A percentile compares a stretch with the other conserved stretches of the same genome.
phyloP scores from a whole-genome alignment of 306 rosid genomes.

The Astragalus membranaceus region DNA sequence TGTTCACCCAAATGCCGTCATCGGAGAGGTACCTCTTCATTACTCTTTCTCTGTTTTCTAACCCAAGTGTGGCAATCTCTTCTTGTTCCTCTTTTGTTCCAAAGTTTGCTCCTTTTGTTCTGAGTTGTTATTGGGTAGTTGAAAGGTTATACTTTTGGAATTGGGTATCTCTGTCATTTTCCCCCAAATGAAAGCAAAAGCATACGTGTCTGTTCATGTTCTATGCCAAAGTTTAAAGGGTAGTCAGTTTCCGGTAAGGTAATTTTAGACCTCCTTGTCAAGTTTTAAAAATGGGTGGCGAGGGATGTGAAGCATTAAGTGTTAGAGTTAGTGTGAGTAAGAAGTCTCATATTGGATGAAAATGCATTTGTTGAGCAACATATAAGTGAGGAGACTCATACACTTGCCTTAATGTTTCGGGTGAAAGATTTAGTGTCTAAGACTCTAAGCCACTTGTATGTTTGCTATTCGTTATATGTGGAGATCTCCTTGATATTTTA shows the following conservation, averaged over 20 bases:
- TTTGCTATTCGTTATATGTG: too few relatives aligned
- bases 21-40: constrained; percentile 51
- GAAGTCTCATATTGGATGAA: too few relatives aligned
- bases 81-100: background rate
- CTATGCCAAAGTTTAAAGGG: background rate
- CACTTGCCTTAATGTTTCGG: too few relatives aligned
- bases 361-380: too few relatives aligned
- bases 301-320: background rate
- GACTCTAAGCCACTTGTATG: too few relatives aligned
- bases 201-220: background rate
- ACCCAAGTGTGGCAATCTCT: background rate
- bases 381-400: too few relatives aligned
- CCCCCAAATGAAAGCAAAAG: background rate
- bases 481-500: too few relatives aligned
- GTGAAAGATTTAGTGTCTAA: too few relatives aligned
- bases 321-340: too few relatives aligned
- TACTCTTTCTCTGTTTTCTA: background rate
- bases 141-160: background rate
- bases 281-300: background rate
- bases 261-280: background rate
- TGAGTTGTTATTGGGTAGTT: background rate
- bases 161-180: background rate
- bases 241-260: background rate
- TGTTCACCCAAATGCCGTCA: constrained; percentile 66
- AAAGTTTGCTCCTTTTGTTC: constrained; percentile 3